A percentile compares a stretch with the other conserved stretches of the same genome.
Conservation (phyloP, 2,329 filamentous ascomycete species). For the Thermochaetoides dissita region DNA sequence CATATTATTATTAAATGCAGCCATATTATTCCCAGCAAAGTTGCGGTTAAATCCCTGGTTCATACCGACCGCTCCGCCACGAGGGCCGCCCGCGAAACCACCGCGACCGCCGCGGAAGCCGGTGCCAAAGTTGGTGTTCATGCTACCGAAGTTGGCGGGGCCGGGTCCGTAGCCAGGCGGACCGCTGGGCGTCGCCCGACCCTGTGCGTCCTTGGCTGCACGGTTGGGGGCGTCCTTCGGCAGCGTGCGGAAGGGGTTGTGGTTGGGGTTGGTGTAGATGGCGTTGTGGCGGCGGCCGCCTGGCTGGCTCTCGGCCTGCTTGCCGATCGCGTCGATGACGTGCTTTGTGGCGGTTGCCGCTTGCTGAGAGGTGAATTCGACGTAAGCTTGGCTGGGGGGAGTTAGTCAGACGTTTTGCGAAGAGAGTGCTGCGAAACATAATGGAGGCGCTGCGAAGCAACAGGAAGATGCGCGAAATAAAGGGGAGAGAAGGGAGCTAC, state of each 20-base stretch:
- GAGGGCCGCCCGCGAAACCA: slow-evolving; percentile 34
- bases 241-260: slow-evolving; percentile 80
- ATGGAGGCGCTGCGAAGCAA: too few species aligned
- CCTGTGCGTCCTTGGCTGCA: slow-evolving; percentile 48
- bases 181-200: slow-evolving; percentile 33
- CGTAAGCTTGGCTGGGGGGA: slow-evolving; percentile 51
- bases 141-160: slow-evolving; percentile 26
- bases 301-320: slow-evolving; percentile 33
- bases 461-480: background rate
- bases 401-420: too few species aligned
- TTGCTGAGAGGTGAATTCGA: slow-evolving; percentile 73
- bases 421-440: too few species aligned
- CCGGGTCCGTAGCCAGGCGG: slow-evolving; percentile 32
- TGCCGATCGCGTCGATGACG: slow-evolving; percentile 52
- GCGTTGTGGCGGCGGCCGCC: slow-evolving; percentile 58
- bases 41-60: slow-evolving; percentile 32
- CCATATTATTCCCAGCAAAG: slow-evolving; percentile 26
- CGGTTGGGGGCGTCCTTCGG: slow-evolving; percentile 75
- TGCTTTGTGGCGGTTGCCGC: slow-evolving; percentile 77
- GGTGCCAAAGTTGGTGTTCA: slow-evolving; percentile 15
- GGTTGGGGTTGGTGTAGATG: slow-evolving; percentile 59
- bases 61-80: slow-evolving; percentile 38
- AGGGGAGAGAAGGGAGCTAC: too few species aligned
- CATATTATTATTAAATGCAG: slow-evolving; percentile 27
- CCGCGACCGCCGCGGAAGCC: slow-evolving; percentile 36